Conservation (phyloP, 352 stramenopile genomes). For the Phytophthora melonis region DNA sequence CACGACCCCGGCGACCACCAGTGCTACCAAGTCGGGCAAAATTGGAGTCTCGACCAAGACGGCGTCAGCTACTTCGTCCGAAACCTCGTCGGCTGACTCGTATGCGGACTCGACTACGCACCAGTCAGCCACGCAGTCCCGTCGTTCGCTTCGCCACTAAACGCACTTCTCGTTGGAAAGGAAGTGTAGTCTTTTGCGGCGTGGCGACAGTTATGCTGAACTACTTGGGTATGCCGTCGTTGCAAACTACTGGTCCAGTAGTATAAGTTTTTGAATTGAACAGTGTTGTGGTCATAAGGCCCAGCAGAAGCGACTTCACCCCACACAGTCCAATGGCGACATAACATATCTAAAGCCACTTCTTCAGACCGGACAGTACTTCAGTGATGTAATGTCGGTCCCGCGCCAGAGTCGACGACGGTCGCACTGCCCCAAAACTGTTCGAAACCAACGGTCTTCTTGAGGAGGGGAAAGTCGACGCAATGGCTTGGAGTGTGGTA, state of each 20-base stretch:
- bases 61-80: slow-evolving; percentile 14
- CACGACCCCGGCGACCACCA: slow-evolving; percentile 4
- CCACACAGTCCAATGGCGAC: too few species aligned
- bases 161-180: slow-evolving; percentile 18
- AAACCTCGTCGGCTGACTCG: slow-evolving; percentile 29
- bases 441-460: too few species aligned
- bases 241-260: neutral
- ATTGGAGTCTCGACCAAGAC: slow-evolving; percentile 24
- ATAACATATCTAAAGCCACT: too few species aligned
- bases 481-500: too few species aligned
- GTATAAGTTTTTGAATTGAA: neutral
- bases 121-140: slow-evolving; percentile 26
- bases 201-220: neutral
- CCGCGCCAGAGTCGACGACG: too few species aligned
- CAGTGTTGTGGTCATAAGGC: neutral
- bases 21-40: slow-evolving; percentile 22
- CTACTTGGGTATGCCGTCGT: neutral
- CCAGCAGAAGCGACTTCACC: too few species aligned
- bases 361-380: too few species aligned
- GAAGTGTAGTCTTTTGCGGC: neutral
- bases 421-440: too few species aligned
- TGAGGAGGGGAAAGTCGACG: too few species aligned
- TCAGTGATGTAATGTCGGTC: too few species aligned
- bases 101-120: slow-evolving; percentile 34
- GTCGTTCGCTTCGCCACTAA: slow-evolving; percentile 35